Conservation (phyloP, 768 basidiomycete species). For the Clitopilus hobsonii region DNA sequence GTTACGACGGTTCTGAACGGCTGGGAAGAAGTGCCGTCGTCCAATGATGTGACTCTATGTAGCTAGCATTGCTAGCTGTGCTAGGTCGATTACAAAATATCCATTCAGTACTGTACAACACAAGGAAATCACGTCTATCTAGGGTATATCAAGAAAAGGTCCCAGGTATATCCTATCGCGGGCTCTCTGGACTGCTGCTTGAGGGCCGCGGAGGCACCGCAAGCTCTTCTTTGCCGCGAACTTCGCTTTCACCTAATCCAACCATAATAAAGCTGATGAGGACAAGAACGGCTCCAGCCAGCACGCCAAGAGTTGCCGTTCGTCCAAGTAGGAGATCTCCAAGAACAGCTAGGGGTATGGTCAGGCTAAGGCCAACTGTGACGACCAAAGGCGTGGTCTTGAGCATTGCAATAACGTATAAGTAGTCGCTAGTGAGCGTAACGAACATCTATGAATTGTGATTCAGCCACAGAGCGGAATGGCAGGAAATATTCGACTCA, state of each 20-base stretch:
- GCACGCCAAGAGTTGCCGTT: conserved; percentile 49
- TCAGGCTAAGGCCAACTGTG: conserved; percentile 86
- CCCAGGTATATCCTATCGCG: neutral
- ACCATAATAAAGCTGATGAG: conserved; percentile 68
- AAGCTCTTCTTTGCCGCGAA: neutral
- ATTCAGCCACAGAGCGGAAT: neutral
- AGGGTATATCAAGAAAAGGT: too few species aligned
- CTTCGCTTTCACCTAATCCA: conserved; percentile 36
- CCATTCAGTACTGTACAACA: neutral
- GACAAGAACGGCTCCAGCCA: conserved; percentile 71
- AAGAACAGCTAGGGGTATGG: conserved; percentile 83
- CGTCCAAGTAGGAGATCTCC: conserved; percentile 68
- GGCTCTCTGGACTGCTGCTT: neutral
- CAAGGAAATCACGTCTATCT: neutral
- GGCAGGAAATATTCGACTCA: conserved; percentile 23
- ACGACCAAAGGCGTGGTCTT: conserved; percentile 97
- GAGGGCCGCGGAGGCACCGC: too few species aligned
- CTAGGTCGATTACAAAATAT: neutral
- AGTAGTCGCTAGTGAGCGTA: conserved; percentile 76
- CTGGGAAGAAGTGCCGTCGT: neutral
- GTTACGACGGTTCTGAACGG: neutral
- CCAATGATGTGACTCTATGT: too few species aligned
- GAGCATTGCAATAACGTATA: conserved; percentile 89
- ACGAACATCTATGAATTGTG: conserved; percentile 60
- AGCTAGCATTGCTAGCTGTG: too few species aligned